Base-by-base conservation (phyloP, 2,329 filamentous ascomycete species). In the Lasiodiplodia hormozganensis region DNA sequence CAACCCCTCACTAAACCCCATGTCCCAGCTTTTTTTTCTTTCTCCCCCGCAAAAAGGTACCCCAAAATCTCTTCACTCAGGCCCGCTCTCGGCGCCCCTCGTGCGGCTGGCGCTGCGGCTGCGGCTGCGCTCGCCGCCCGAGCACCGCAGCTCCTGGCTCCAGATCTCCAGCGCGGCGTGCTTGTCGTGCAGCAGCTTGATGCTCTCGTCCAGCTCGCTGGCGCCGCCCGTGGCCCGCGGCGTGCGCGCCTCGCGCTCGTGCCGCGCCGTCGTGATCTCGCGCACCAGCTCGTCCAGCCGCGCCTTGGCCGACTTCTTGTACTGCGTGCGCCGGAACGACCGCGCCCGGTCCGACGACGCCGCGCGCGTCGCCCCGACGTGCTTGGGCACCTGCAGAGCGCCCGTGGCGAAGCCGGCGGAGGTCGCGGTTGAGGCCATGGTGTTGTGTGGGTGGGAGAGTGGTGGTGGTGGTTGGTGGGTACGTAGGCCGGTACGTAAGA, bases 151-250 rank as follows among this genome's bases (percentile, higher is more conserved):
- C 60, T 64, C 60, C 60, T 64, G 60, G 47, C 60, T 64, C 60
- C 60, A 64, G 6, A 64, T 23, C 60, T 64, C 60, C 14, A 64
- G 47, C 43, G 60, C 60, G 8, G n/a, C 60, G 31, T 64, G 60
- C 23, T 34, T 31, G 60, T 64, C 60, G 47, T 64, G 60, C 60
- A 64, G 60, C 60, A 64, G 60, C 60, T 64, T 64, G 60, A 64
- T 64, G 47, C 47, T 64, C 60, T 64, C 60, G 60, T 64, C 60
- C 28, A 64, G 28, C 40, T 51, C 40, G 43, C 25, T 21, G 25
- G 12, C 34, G 34, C 23, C 28, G 34, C 56, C 34, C 16, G 8
- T 10, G 16, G 10, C 47, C 11, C 28, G 28, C n/a, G 18, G 28
- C 18, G 40, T 49, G 25, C 28, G 60, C 12, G 60, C 60, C 47